Conservation (phyloP, 805 yeast species). For the Priceomyces fermenticarens region DNA sequence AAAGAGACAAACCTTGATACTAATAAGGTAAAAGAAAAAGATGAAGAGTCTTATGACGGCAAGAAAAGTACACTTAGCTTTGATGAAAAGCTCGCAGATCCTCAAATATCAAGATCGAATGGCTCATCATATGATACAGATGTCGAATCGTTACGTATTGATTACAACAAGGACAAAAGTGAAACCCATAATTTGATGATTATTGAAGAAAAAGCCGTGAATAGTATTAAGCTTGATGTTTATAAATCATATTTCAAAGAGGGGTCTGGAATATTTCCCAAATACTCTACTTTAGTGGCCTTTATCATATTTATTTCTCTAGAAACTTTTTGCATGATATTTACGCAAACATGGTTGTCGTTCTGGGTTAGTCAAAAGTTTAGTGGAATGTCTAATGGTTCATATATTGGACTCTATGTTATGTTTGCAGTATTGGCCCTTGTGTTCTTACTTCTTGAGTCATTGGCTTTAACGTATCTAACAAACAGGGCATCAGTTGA, state of each 20-base stretch:
- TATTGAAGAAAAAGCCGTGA: slow-evolving; percentile 57
- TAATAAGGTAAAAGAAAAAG: slow-evolving; percentile 5
- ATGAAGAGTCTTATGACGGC: neutral
- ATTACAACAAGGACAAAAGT: slow-evolving; percentile 9
- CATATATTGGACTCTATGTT: slow-evolving; percentile 70
- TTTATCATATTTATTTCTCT: slow-evolving; percentile 3
- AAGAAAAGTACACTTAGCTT: slow-evolving; percentile 12
- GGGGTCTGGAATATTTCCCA: slow-evolving; percentile 22
- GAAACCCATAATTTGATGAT: slow-evolving; percentile 15
- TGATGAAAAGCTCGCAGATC: slow-evolving; percentile 6
- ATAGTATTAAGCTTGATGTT: slow-evolving; percentile 34
- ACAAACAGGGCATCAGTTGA: slow-evolving; percentile 48
- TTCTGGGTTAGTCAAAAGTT: slow-evolving; percentile 68
- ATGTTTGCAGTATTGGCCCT: slow-evolving; percentile 50
- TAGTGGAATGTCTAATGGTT: slow-evolving; percentile 38
- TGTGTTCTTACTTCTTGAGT: slow-evolving; percentile 37
- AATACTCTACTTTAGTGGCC: neutral
- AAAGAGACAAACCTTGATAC: slow-evolving; percentile 7
- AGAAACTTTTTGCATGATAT: slow-evolving; percentile 48
- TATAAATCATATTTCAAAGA: slow-evolving; percentile 28
- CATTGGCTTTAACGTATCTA: slow-evolving; percentile 43
- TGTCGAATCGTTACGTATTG: slow-evolving; percentile 13
- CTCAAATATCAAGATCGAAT: slow-evolving; percentile 7
- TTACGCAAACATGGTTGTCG: slow-evolving; percentile 71
- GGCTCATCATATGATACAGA: slow-evolving; percentile 10